A percentile compares a stretch with the other conserved stretches of the same genome.
These are phyloP conservation scores for Conoideocrella luteorostrata DNA, from an alignment of 2,329 filamentous ascomycete species.

Conservation along the genomic window DNA sequence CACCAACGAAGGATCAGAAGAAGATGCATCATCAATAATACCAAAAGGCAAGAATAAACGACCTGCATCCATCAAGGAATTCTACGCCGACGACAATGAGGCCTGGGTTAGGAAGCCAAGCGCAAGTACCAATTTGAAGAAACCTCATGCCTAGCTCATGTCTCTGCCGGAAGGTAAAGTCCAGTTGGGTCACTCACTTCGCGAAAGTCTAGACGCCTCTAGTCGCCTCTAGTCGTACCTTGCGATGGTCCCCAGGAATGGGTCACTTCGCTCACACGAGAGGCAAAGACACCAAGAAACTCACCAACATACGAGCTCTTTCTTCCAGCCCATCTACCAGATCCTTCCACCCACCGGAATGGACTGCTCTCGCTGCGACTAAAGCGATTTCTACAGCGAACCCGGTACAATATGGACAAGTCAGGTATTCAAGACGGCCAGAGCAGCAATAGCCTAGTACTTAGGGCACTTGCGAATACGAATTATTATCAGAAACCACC, in stretches of 20 bases:
- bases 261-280: constrained; percentile 90
- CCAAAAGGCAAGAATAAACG: constrained; percentile 46
- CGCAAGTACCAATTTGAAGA: constrained; percentile 60
- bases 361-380: constrained; percentile 79
- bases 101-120: constrained; percentile 59
- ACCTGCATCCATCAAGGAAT: constrained; percentile 42
- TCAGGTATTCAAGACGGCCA: too few species aligned
- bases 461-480: too few species aligned
- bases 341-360: constrained; percentile 76
- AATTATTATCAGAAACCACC: too few species aligned
- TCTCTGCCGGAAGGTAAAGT: constrained; percentile 53
- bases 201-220: constrained; percentile 53
- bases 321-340: constrained; percentile 77
- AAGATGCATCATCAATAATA: constrained; percentile 45
- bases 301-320: constrained; percentile 39
- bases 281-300: constrained; percentile 59
- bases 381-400: constrained; percentile 66
- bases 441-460: too few species aligned
- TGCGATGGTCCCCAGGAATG: constrained; percentile 81
- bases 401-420: too few species aligned
- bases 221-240: constrained; percentile 63
- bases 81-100: constrained; percentile 54
- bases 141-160: constrained; percentile 63
- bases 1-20: constrained; percentile 56
- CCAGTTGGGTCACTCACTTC: constrained; percentile 54